Percentiles rank a stretch among this genome's conserved stretches.
These are phyloP conservation scores for Senna siamea DNA, from an alignment of 306 rosid species.

Conservation along the genomic window DNA sequence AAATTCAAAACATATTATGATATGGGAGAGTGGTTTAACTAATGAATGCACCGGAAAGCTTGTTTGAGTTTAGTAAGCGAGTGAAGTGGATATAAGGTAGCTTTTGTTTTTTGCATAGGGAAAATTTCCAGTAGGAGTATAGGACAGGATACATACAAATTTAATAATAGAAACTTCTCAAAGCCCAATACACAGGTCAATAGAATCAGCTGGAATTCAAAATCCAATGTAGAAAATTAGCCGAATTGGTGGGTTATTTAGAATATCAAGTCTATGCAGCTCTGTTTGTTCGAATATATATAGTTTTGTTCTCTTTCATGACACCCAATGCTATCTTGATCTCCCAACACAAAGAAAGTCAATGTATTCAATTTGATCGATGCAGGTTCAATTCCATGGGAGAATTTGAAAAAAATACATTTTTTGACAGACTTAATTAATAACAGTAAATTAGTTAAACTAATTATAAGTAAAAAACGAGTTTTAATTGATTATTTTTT, in stretches of 20 bases:
- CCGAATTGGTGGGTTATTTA: constrained; percentile 31
- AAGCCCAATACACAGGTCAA: constrained; percentile 10
- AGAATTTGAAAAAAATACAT: neutral
- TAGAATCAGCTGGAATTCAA: constrained; percentile 40
- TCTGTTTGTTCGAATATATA: neutral
- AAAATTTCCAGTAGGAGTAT: constrained; percentile 25
- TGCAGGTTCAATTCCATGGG: neutral
- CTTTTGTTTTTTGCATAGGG: constrained; percentile 34
- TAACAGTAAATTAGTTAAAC: too few relatives aligned
- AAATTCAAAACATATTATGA: too few relatives aligned
- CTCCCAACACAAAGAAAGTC: too few relatives aligned
- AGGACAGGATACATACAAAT: constrained; percentile 1
- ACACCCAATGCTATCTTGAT: too few relatives aligned
- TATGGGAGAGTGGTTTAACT: too few relatives aligned
- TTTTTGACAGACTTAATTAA: neutral
- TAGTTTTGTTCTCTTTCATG: neutral
- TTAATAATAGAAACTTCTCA: constrained; percentile 9
- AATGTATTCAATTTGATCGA: neutral
- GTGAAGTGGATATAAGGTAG: constrained; percentile 10
- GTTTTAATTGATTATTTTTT: too few relatives aligned
- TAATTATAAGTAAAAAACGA: too few relatives aligned
- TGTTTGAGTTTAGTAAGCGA: too few relatives aligned
- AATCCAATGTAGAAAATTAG: constrained; percentile 38
- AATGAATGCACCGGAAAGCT: too few relatives aligned
- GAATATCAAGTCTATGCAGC: constrained; percentile 13